Evolutionary conservation across 345 rosid species (phyloP), one percentile per base, ranked within the genome.

Genomic region (Eucalyptus grandis): DNA sequence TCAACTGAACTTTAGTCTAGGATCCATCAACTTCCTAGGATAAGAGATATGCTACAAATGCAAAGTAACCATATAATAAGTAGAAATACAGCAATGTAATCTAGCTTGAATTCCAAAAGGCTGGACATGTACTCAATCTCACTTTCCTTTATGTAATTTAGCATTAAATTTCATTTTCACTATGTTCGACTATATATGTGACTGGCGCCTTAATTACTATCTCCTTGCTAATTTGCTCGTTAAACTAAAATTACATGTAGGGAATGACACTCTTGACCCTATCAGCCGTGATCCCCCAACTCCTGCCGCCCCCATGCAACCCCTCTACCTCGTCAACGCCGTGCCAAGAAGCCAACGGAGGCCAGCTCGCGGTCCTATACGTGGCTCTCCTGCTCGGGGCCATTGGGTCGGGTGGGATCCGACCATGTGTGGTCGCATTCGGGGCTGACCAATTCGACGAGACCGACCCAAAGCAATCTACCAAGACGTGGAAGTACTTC

Each of bases 381-480:
- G 65, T 87, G 37, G 95, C 97, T 62, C 97, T 98, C 49, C 93
- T 96, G 9, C 95, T 98, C 3, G 93, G 91, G 43, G 98, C 98
- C 40, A 65, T 97, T 31, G 99, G 99, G 49, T 90, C 99, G 11
- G 99, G 99, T 65, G 99, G 99, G 88, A 96, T 96, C 94, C 93
- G 98, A 87, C 99, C 99, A 6, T 96, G 99, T 88, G 98, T 96
- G 82, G 98, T 94, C 40, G 95, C 97, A 47, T 97, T 97, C 69
- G 99, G 99, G 88, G 99, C 98, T 43, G 98, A 97, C 91, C 99
- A 96, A 89, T 96, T 96, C 87, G 98, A 86, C 87, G 89, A 90
- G 87, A 40, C 87, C 40, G 91, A 87, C 81, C 91, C 90, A 92
- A 93, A 94, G 11, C 98, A 96, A 82, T 80, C 94, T 1, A 86